These are phyloP conservation scores for Nakazawaea sp. DNA, from an alignment of 805 yeast genomes.

Conservation along the genomic window DNA sequence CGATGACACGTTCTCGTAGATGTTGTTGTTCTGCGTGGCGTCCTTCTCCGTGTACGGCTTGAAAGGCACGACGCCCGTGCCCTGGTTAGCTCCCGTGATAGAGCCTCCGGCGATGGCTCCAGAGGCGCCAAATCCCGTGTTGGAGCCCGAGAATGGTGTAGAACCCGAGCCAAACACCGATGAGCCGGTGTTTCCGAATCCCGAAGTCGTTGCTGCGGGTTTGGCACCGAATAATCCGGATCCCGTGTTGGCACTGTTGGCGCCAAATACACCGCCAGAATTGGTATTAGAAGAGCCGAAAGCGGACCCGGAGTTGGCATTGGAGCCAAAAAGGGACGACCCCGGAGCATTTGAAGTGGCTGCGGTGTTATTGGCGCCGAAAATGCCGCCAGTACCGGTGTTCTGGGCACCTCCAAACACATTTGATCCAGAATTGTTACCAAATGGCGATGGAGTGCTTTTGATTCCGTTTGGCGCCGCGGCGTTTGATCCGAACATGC, in stretches of 20 bases:
- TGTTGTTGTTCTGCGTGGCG: conserved; percentile 43
- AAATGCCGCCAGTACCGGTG: background rate
- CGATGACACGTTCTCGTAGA: conserved; percentile 68
- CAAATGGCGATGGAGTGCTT: conserved; percentile 15
- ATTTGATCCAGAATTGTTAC: conserved; percentile 21
- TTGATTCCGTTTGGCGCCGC: conserved; percentile 13
- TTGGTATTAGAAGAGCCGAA: conserved; percentile 23
- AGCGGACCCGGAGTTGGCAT: conserved; percentile 23
- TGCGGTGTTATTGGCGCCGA: background rate
- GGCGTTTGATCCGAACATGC: conserved; percentile 21
- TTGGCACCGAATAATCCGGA: conserved; percentile 13
- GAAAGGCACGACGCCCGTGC: conserved; percentile 70
- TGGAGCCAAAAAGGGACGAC: background rate
- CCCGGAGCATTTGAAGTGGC: background rate
- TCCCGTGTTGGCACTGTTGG: conserved; percentile 13
- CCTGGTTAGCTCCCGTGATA: conserved; percentile 39
- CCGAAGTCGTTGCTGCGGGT: conserved; percentile 4
- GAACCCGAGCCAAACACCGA: background rate
- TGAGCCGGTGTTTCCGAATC: conserved; percentile 14
- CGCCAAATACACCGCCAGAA: conserved; percentile 21
- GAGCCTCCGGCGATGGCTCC: conserved; percentile 14
- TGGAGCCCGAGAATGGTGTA: conserved; percentile 9
- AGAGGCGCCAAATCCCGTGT: conserved; percentile 12
- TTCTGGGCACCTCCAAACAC: conserved; percentile 24
- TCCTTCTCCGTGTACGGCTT: conserved; percentile 70